A percentile compares a stretch with the other conserved stretches of the same genome.
These are phyloP conservation scores for Colletotrichum viniferum DNA, from an alignment of 2,329 filamentous ascomycete genomes.

Conservation along the genomic window DNA sequence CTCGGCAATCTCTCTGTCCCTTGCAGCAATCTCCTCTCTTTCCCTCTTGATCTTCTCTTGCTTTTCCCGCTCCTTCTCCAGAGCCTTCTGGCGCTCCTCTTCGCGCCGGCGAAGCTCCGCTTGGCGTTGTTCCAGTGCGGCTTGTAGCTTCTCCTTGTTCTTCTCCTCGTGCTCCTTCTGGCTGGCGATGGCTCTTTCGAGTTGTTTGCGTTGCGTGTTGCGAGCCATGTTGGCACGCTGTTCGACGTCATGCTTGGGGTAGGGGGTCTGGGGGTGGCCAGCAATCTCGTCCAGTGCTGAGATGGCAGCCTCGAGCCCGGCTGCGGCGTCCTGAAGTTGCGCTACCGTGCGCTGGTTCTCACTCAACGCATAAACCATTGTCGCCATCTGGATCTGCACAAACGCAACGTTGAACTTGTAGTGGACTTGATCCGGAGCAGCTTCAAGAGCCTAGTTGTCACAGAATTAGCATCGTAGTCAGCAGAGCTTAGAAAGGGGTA, in stretches of 20 bases:
- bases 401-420: conserved; percentile 98
- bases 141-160: conserved; percentile 85
- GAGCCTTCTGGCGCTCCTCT: conserved; percentile 71
- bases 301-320: conserved; percentile 86
- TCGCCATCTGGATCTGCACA: conserved; percentile 92
- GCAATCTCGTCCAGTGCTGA: conserved; percentile 70
- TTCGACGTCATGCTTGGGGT: conserved; percentile 88
- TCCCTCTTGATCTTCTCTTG: conserved; percentile 87
- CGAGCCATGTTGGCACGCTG: conserved; percentile 96
- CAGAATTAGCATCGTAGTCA: conserved; percentile 26
- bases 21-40: conserved; percentile 78
- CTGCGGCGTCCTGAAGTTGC: conserved; percentile 80
- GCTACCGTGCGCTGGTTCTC: conserved; percentile 79
- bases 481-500: no score
- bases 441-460: conserved; percentile 66
- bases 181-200: conserved; percentile 81
- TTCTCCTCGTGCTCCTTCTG: conserved; percentile 93
- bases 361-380: conserved; percentile 74
- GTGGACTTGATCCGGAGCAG: conserved; percentile 83
- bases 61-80: conserved; percentile 73
- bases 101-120: conserved; percentile 80
- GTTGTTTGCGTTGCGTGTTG: conserved; percentile 91
- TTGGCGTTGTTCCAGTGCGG: conserved; percentile 80
- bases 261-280: conserved; percentile 72
- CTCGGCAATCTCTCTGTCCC: conserved; percentile 74